Evolutionary conservation across 495 filamentous ascomycete species (phyloP), one percentile per base, ranked within the genome.

Genomic region (Penicillium odoratum): DNA sequence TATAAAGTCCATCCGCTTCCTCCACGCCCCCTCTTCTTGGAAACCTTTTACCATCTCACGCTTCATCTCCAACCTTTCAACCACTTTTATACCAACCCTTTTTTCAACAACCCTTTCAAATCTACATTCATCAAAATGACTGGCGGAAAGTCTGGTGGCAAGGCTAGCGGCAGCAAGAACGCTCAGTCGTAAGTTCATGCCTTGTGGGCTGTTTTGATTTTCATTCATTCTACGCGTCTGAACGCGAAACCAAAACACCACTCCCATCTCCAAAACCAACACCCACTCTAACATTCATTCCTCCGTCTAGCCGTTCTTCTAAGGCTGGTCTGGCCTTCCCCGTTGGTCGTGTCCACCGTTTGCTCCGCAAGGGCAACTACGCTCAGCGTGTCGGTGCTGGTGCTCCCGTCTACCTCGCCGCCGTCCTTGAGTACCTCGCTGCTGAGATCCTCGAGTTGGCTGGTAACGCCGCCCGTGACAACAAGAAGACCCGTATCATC

Each of bases 401-500:
- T 85, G 94, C 94, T 66, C 94, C 94, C 62, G 94, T 98, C 71
- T 98, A 98, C 73, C 89, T 98, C 64, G 94, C 94, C 62, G 94
- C 94, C 53, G 94, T 98, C 38, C 92, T 98, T 40, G 94, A 98
- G 83, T 98, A 98, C 70, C 90, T 98, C 56, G 93, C 94, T 60
- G 94, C 94, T 59, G 94, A 98, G 79, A 97, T 98, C 59, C 92
- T 98, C 73, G 94, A 98, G 81, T 82, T 98, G 79, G 94, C 94
- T 74, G 94, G 94, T 69, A 98, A 98, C 74, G 94, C 94, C 63
- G 94, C 94, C 57, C 93, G 94, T 73, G 94, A 98, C 80, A 98
- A 98, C 89, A 98, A 98, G 91, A 98, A 97, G 88, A 98, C 93
- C 60, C 92, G 94, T 89, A 98, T 98, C 83, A 98, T 98, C 65